Conservation (phyloP, 1,284 basidiomycete species). For the Meripilus lineatus region DNA sequence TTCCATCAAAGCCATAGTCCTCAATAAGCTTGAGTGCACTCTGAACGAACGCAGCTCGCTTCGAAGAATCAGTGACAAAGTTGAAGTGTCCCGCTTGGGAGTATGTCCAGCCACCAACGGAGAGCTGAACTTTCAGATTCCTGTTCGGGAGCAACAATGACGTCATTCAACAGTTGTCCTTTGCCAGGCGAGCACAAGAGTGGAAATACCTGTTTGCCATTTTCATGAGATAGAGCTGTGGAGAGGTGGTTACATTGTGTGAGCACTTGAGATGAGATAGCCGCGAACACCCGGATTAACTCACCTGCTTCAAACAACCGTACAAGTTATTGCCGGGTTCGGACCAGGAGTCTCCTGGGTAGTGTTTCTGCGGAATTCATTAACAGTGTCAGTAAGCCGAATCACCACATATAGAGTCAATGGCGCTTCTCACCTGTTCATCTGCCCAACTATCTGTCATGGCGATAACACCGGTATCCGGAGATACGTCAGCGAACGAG, state of each 20-base stretch:
- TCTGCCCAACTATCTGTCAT: slow-evolving; percentile 84
- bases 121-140: slow-evolving; percentile 74
- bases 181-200: background rate
- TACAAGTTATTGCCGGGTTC: slow-evolving; percentile 75
- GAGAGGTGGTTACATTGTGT: slow-evolving; percentile 1
- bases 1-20: slow-evolving; percentile 86
- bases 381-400: slow-evolving; percentile 1
- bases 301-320: slow-evolving; percentile 82
- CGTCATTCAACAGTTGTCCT: too few relatives aligned
- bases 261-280: background rate
- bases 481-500: slow-evolving; percentile 77
- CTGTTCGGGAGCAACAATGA: slow-evolving; percentile 29
- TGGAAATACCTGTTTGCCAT: slow-evolving; percentile 48
- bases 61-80: slow-evolving; percentile 49
- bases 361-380: slow-evolving; percentile 51
- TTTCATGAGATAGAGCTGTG: slow-evolving; percentile 62
- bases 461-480: slow-evolving; percentile 58
- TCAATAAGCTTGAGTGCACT: slow-evolving; percentile 73
- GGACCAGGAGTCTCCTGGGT: slow-evolving; percentile 54
- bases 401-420: slow-evolving; percentile 1
- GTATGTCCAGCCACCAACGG: slow-evolving; percentile 76
- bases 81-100: slow-evolving; percentile 62
- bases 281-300: slow-evolving; percentile 14
- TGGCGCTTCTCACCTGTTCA: slow-evolving; percentile 51
- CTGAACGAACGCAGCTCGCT: slow-evolving; percentile 67